phyloP scores from a whole-genome alignment of 1,284 basidiomycete genomes.

The Macrocybe sp. region DNA sequence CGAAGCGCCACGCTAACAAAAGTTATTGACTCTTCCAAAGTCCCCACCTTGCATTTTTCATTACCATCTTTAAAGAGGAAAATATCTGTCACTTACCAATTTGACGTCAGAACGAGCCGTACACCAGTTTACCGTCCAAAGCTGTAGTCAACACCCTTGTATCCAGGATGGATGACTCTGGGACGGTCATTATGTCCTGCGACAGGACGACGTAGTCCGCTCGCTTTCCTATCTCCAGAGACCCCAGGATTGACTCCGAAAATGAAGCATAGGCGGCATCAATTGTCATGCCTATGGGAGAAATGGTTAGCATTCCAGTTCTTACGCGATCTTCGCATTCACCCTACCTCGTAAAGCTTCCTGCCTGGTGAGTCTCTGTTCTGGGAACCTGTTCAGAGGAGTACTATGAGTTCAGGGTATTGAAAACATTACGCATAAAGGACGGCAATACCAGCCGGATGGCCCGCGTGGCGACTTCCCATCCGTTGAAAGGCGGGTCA shows the following conservation, averaged over 20 bases:
- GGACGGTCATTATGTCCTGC: constrained; percentile 74
- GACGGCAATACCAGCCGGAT: constrained; percentile 61
- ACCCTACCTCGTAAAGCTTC: constrained; percentile 64
- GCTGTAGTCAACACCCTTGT: constrained; percentile 73
- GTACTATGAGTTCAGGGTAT: neutral
- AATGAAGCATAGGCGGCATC: constrained; percentile 87
- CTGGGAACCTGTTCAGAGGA: constrained; percentile 59
- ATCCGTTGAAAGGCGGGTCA: constrained; percentile 68
- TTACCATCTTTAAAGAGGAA: neutral
- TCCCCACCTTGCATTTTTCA: too few species aligned
- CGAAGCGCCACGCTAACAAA: neutral
- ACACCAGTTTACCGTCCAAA: constrained; percentile 72
- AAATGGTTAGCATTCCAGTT: neutral
- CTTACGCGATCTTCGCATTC: neutral
- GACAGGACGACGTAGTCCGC: constrained; percentile 84
- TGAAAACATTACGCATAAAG: neutral
- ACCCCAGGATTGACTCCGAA: constrained; percentile 67
- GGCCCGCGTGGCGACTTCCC: constrained; percentile 81
- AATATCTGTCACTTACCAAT: neutral
- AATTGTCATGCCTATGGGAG: constrained; percentile 43
- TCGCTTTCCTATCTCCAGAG: constrained; percentile 69
- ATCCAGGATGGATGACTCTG: constrained; percentile 55
- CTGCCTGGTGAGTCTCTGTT: constrained; percentile 68
- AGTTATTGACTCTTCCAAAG: neutral
- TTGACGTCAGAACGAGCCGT: constrained; percentile 33